Base-by-base conservation (phyloP, 768 basidiomycete species). In the Tulasnella sp. region DNA sequence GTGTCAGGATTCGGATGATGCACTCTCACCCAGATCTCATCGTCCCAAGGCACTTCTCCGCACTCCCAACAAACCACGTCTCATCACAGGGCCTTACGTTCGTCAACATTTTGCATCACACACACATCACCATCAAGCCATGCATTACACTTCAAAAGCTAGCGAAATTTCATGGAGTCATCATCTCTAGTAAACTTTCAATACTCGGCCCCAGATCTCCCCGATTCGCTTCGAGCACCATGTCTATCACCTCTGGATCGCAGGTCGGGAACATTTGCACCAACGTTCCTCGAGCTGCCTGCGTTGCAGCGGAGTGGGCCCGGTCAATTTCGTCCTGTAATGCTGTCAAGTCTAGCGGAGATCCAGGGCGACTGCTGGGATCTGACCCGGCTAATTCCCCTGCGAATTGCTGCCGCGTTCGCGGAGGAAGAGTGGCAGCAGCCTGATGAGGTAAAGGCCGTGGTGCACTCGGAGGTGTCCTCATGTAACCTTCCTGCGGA, bases 141-240 rank as follows among this genome's bases (percentile, higher is more conserved):
- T 72, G 36, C 71, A 75, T 21, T 38, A 75, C 46, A 24, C 40
- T 74, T 75, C 46, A 31, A 46, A 36, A n/a, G n/a, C 36, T 42
- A n/a, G 14, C n/a, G n/a, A 24, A 76, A 31, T 3, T 73, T 40
- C 27, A 76, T 18, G 72, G 27, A 68, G 74, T 44, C 74, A 72
- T 86, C 88, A 95, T 94, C 86, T 96, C 94, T 83, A 96, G 85
- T 80, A 96, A 84, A 74, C 88, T 90, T 83, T 97, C 96, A 82
- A 97, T 96, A 83, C 94, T 96, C 88, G 90, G 90, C 58, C 95
- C 96, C 79, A 98, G 84, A 86, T 98, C 95, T 27, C 94, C 94
- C 10, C 90, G 90, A 82, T 95, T 95, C 71, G 94, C 95, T 84
- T 97, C 96, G 79, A 97, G 86, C 46, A 98, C 95, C 90, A 90